Conservation (phyloP, 2,329 filamentous ascomycete genomes). For the Fusarium albosuccineum region DNA sequence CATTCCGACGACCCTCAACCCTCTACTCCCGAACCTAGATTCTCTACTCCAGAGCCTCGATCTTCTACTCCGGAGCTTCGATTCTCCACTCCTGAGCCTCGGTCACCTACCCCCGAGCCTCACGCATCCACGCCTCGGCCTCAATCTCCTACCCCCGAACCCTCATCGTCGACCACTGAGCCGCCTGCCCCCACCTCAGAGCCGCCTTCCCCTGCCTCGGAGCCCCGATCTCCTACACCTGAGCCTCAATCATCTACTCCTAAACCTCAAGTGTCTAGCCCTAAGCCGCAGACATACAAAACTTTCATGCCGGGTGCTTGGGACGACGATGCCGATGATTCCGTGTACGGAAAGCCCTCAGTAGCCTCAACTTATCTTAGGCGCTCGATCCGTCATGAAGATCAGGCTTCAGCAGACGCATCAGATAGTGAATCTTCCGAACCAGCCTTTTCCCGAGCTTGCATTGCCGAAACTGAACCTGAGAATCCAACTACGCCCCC, state of each 20-base stretch:
- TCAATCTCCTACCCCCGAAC: no score
- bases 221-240: no score
- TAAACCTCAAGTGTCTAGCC: neutral
- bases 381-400: constrained; percentile 22
- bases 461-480: constrained; percentile 33
- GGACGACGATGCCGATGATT: constrained; percentile 56
- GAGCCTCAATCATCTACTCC: neutral
- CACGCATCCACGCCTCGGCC: no score
- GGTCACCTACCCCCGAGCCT: no score
- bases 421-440: constrained; percentile 47
- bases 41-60: no score
- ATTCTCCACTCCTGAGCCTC: no score
- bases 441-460: constrained; percentile 46
- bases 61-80: no score
- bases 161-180: no score
- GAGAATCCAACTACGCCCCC: constrained; percentile 21
- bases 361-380: constrained; percentile 12
- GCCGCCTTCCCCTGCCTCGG: no score
- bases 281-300: constrained; percentile 20
- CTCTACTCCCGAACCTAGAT: neutral
- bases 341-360: constrained; percentile 17
- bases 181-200: no score
- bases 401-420: constrained; percentile 19
- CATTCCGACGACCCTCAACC: neutral
- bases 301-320: constrained; percentile 65